Base-by-base conservation (phyloP, 2,329 filamentous ascomycete species). In the Penicillium sp. region DNA sequence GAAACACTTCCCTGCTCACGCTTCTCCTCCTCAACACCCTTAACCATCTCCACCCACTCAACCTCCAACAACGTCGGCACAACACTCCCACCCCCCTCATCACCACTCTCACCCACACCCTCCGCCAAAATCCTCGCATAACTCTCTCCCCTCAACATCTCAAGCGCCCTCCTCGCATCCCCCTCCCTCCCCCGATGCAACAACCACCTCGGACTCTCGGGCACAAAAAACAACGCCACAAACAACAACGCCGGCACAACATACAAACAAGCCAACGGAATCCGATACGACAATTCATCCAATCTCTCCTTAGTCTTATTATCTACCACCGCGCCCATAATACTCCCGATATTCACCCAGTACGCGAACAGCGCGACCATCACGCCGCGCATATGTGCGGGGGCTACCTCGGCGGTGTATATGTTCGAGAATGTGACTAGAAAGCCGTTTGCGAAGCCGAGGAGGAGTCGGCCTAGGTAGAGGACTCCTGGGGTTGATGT, bases 331-430 rank as follows among this genome's bases (percentile, higher is more conserved):
- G 59, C 44, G 6, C 58, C 61, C n/a, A 65, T 54, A 1, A 61
- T 56, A 24, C 58, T 57, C 22, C 61, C 63, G 10, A 65, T 75
- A 58, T 80, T 83, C 13, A 84, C 81, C 76, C 80, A 84, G 62
- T 81, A 80, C 0, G 79, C 80, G 61, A 84, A 84, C 13, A 85
- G 64, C 0, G 79, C 78, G 1, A 82, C 80, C 69, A 81, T 80
- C 3, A 84, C 76, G 53, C 81, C 82, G n/a, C 83, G 76, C 35
- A 82, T 73, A 66, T 83, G 81, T 0, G 80, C 77, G 1, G 82
- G 82, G 1, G 82, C 74, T 4, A 77, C 78, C 65, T 86, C 84
- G 17, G 80, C 80, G 9, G 80, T 81, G 64, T 83, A 84, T 28
- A 81, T 80, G 60, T 81, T 80, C 4, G 76, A 79, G 53, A 83